Evolutionary conservation across 2,329 filamentous ascomycete genomes (phyloP).

Genomic region (Aphanoascus verrucosus): DNA sequence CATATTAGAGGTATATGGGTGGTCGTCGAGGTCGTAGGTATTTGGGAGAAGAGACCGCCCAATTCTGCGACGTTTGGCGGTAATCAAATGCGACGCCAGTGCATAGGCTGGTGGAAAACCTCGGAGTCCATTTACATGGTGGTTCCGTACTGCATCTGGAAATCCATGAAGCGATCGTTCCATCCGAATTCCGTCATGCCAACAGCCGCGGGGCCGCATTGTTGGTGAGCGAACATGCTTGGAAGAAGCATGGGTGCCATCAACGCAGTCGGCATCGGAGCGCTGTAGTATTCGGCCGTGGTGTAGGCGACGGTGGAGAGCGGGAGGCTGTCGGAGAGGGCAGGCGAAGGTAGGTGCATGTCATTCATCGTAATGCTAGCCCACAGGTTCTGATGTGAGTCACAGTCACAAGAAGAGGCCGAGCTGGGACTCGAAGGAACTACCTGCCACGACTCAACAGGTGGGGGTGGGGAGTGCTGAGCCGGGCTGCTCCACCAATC

Average conservation of each 20-base stretch:
- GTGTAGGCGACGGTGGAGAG: conserved; percentile 58
- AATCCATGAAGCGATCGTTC: conserved; percentile 69
- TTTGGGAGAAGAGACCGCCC: conserved; percentile 16
- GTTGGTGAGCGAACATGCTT: conserved; percentile 71
- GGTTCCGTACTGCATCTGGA: conserved; percentile 57
- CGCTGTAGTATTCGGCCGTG: conserved; percentile 59
- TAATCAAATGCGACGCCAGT: conserved; percentile 5
- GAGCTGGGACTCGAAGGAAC: conserved; percentile 79
- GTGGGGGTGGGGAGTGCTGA: conserved; percentile 48
- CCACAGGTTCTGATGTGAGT: conserved; percentile 67
- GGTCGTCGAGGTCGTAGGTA: conserved; percentile 24
- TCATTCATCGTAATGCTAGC: conserved; percentile 65
- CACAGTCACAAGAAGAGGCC: conserved; percentile 61
- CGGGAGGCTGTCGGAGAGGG: conserved; percentile 68
- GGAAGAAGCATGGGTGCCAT: conserved; percentile 71
- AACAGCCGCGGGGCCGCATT: conserved; percentile 62
- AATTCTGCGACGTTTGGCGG: conserved; percentile 13
- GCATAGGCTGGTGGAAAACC: conserved; percentile 12
- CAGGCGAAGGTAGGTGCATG: conserved; percentile 62
- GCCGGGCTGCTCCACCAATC: conserved; percentile 73
- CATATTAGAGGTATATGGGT: conserved; percentile 3
- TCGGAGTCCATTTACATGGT: conserved; percentile 56
- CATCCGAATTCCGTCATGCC: conserved; percentile 73
- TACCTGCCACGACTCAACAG: conserved; percentile 81
- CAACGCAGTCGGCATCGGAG: conserved; percentile 61